These are phyloP conservation scores for Alternaria solani DNA, from an alignment of 2,329 filamentous ascomycete genomes.

Conservation along the genomic window DNA sequence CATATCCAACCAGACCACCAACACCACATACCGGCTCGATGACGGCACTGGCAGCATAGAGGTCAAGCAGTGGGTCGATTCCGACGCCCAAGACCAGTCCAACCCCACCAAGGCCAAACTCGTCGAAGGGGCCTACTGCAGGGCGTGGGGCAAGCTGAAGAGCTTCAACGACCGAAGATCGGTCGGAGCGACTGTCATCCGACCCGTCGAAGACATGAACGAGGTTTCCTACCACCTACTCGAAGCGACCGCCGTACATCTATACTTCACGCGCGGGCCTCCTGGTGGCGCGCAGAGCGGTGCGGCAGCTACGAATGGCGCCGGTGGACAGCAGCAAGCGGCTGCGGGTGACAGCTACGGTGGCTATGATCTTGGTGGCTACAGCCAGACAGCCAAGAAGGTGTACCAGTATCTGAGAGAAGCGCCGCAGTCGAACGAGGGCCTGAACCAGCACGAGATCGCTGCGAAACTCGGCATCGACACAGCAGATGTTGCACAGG, in stretches of 20 bases:
- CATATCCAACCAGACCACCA: conserved; percentile 85
- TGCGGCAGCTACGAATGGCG: conserved; percentile 41
- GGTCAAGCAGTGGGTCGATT: conserved; percentile 85
- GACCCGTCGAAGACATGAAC: conserved; percentile 83
- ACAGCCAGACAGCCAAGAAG: conserved; percentile 68
- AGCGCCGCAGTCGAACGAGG: conserved; percentile 77
- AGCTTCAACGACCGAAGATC: conserved; percentile 84
- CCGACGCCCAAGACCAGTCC: conserved; percentile 59
- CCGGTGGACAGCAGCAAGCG: conserved; percentile 30
- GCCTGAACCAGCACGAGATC: conserved; percentile 81
- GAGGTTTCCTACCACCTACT: conserved; percentile 93
- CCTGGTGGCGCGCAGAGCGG: conserved; percentile 57
- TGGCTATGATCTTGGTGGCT: conserved; percentile 46
- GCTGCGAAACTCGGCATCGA: conserved; percentile 71
- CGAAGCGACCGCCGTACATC: conserved; percentile 86
- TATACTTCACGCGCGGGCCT: conserved; percentile 79
- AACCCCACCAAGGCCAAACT: conserved; percentile 63
- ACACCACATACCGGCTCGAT: conserved; percentile 91
- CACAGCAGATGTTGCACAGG: conserved; percentile 73
- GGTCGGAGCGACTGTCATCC: conserved; percentile 80
- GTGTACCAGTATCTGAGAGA: conserved; percentile 76
- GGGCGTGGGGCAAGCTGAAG: conserved; percentile 85
- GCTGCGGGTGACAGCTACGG: conserved; percentile 39
- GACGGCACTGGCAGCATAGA: conserved; percentile 94
- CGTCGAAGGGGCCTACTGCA: conserved; percentile 79